Conservation (phyloP, 139 green algal genomes). For the Astrephomene gubernaculifera region DNA sequence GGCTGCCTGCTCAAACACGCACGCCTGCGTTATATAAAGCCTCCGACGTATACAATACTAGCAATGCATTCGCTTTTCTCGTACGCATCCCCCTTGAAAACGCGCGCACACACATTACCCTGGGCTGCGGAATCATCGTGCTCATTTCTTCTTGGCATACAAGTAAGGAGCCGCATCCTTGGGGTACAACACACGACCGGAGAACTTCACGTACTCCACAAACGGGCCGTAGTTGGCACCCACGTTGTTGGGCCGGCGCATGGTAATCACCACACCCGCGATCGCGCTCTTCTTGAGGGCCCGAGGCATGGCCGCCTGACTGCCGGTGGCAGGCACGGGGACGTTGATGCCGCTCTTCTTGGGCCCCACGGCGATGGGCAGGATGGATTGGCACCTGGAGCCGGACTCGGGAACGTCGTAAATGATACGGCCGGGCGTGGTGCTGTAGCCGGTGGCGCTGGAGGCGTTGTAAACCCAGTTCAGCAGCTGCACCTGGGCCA, state of each 20-base stretch:
- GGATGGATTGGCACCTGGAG: background rate
- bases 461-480: conserved; percentile 19
- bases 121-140: background rate
- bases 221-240: conserved; percentile 5
- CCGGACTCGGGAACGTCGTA: background rate
- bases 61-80: background rate
- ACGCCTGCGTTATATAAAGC: background rate
- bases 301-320: background rate
- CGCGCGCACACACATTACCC: no score
- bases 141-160: background rate
- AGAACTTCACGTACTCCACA: conserved; percentile 16
- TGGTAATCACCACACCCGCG: conserved; percentile 4
- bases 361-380: background rate
- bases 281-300: background rate
- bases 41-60: background rate
- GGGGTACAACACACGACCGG: conserved; percentile 18
- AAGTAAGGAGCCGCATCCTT: background rate
- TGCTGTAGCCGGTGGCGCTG: no score
- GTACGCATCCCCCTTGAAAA: no score
- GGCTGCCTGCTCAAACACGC: background rate
- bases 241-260: background rate
- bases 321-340: conserved; percentile 6
- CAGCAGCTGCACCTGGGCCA: conserved; percentile 4
- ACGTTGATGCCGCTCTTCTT: conserved; percentile 1
- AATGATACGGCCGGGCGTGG: background rate